Base-by-base conservation (phyloP, 2,329 filamentous ascomycete species). In the Grosmannia clavigera region DNA sequence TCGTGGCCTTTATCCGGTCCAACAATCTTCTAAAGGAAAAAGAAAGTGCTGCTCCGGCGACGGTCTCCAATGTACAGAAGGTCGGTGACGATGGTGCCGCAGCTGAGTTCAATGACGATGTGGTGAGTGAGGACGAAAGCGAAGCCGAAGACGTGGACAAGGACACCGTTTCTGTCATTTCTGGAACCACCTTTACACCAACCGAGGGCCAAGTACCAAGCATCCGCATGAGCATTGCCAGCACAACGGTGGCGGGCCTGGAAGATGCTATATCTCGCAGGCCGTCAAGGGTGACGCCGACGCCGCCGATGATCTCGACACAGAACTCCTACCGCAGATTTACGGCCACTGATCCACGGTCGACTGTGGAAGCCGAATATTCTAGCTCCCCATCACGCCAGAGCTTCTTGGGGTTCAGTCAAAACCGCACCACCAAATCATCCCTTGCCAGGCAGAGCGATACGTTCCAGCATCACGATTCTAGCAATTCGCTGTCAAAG, bases 1-100 rank as follows among this genome's bases (percentile, higher is more conserved):
- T 84, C 60, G 71, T 84, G 11, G 80, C 78, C 10, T 83, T 83
- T 61, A 81, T 83, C 60, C 74, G 80, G 9, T 83, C 81, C 4
- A 81, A 82, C 67, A 81, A 83, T 64, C 69, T 82, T 16, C 71
- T 76, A 16, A 66, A 71, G 16, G 69, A 72, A n/a, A 53, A 67
- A 25, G 53, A 64, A n/a, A 59, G 62, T 27, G 64, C 66, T 6
- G 59, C 59, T 1, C 61, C 61, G 1, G 31, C 58, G 14, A 19
- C 52, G 2, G 55, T 60, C 5, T 29, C 60, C 1, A 58, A 14
- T n/a, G 6, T 35, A 6, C 52, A 48, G 27, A 33, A 54, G 27
- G 40, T 43, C 9, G 27, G 5, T 6, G 40, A 19, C 27, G 55
- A 22, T 2, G 25, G n/a, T 19, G 22, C 22, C 9, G 10, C 25